Percentiles rank a stretch among this genome's conserved stretches.
phyloP scores from a whole-genome alignment of 306 rosid genomes.

The Quercus rubra region DNA sequence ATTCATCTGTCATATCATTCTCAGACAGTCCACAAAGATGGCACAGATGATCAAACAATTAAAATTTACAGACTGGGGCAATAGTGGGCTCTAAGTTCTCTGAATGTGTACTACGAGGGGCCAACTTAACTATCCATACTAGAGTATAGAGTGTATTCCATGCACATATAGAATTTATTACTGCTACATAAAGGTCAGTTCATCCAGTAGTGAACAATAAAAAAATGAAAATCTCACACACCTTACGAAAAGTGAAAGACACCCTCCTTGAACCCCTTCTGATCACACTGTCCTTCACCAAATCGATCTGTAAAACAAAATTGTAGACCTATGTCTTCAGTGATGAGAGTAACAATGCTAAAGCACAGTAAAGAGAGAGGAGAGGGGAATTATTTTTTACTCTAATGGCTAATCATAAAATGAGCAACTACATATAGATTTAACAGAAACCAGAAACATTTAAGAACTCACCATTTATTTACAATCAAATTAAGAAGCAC shows the following conservation, averaged over 20 bases:
- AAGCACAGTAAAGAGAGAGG: not conserved
- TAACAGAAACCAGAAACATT: not conserved
- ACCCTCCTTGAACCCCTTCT: conserved; percentile 80
- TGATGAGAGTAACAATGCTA: conserved; percentile 5
- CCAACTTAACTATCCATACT: not conserved
- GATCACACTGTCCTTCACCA: conserved; percentile 53
- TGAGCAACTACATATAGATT: not conserved
- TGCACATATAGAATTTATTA: not conserved
- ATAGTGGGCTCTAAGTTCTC: not conserved
- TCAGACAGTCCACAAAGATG: not conserved
- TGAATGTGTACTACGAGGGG: not conserved
- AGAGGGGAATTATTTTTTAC: not conserved
- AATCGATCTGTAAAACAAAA: conserved; percentile 56
- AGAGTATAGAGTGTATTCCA: not conserved
- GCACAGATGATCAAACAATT: not conserved
- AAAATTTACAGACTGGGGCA: not conserved
- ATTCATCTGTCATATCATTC: too few relatives aligned
- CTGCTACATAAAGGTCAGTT: not conserved
- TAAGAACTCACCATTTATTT: not conserved
- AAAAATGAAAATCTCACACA: conserved; percentile 24
- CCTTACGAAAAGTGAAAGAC: conserved; percentile 85
- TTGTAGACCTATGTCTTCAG: conserved; percentile 3
- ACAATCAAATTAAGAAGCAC: not conserved
- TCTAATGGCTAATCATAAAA: not conserved
- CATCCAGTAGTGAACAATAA: not conserved